Evolutionary conservation across 768 basidiomycete species (phyloP), one percentile per base, ranked within the genome.

Genomic region (Fistulinella prunicolor): DNA sequence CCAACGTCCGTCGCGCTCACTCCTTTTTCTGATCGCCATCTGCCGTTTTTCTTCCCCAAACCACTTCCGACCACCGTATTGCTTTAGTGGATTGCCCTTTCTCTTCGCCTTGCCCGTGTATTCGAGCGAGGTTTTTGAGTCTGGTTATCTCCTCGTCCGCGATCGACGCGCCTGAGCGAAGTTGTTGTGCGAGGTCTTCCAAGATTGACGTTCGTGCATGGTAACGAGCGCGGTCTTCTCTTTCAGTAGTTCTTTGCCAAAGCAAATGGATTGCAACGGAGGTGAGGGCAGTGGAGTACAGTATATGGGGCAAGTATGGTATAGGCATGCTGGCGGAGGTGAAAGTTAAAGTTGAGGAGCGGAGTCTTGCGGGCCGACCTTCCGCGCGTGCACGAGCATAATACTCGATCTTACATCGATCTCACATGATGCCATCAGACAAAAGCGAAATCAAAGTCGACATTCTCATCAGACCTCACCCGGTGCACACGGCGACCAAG

Each of bases 231-330:
- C 75, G 75, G 48, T 85, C 80, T 36, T 80, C 80, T 38, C 73
- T 75, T 29, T 73, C 69, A 0, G 58, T 56, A 41, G 72, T 77
- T 50, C 80, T 74, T 44, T 79, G 74, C 59, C 67, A 73, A 32
- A 86, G 73, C 22, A 85, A 70, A 65, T 89, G 85, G 47, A 85
- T 80, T 23, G 84, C 80, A 50, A 86, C 63, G 20, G 85, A 85
- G 39, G 78, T 80, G 56, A 86, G 71, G 9, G 82, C 83, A 38
- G 82, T 68, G 26, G 83, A 79, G 63, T 80, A 87, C 53, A 86
- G 44, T 44, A 83, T 69, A 56, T 87, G 84, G 23, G 81, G 83
- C 48, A 84, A 60, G 67, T 86, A 86, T 23, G 67, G 56, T 46
- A 54, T 47, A 4, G 47, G 45, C 67, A 69, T 69, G 3, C 16